phyloP scores from a whole-genome alignment of 2,329 filamentous ascomycete genomes.

The Verticillium longisporum region DNA sequence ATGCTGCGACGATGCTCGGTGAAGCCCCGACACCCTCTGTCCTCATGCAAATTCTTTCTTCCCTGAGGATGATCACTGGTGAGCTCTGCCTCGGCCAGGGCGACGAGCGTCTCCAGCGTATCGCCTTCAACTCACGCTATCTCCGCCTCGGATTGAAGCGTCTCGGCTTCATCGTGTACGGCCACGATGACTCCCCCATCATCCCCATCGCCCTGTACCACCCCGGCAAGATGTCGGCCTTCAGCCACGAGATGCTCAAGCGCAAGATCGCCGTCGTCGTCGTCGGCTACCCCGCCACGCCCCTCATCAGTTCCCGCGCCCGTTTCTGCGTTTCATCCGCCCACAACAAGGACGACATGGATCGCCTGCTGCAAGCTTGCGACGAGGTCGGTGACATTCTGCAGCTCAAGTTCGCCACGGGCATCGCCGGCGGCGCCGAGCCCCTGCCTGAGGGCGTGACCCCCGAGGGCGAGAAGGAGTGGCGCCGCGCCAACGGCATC shows the following conservation, averaged over 20 bases:
- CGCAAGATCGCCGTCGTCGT: slow-evolving; percentile 97
- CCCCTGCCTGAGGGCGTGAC: slow-evolving; percentile 66
- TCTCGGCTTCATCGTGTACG: slow-evolving; percentile 92
- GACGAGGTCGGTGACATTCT: slow-evolving; percentile 88
- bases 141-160: slow-evolving; percentile 96
- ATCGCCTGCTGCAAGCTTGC: slow-evolving; percentile 83
- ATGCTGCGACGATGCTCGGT: slow-evolving; percentile 79
- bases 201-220: slow-evolving; percentile 93
- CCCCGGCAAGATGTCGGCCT: slow-evolving; percentile 97
- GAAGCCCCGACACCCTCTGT: slow-evolving; percentile 85
- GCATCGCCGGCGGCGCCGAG: slow-evolving; percentile 80
- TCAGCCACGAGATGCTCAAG: slow-evolving; percentile 97
- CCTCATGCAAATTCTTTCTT: slow-evolving; percentile 81
- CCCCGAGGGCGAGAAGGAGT: slow-evolving; percentile 65
- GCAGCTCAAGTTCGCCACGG: slow-evolving; percentile 95
- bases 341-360: slow-evolving; percentile 97
- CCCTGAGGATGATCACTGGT: slow-evolving; percentile 82
- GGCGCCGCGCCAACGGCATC: slow-evolving; percentile 54
- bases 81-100: slow-evolving; percentile 86
- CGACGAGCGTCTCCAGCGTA: slow-evolving; percentile 87
- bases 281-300: slow-evolving; percentile 94
- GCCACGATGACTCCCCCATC: slow-evolving; percentile 96
- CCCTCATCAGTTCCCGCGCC: slow-evolving; percentile 87
- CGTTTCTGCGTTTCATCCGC: slow-evolving; percentile 94
- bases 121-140: slow-evolving; percentile 97